Base-by-base conservation (phyloP, 768 basidiomycete species). In the Amylocystis lapponica region DNA sequence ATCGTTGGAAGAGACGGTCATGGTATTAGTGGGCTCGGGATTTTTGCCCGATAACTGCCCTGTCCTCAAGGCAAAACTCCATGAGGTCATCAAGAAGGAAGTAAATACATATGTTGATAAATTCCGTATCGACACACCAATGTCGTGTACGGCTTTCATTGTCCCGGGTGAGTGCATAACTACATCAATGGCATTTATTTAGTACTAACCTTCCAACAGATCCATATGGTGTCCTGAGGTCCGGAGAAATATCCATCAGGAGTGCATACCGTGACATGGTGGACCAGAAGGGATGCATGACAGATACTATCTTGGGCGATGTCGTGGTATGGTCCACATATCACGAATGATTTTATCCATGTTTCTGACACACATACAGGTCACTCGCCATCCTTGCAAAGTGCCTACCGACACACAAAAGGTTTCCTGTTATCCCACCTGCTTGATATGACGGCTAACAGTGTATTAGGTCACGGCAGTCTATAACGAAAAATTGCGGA, bases 301-400 rank as follows among this genome's bases (percentile, higher is more conserved):
- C 71, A 0, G 75, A 83, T 46, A 65, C 74, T 13, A 53, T 81
- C 2, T 34, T 72, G 13, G 81, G 83, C 0, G 74, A 79, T 50
- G 76, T 82, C 9, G 56, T 86, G 47, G 76, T 78, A 48, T 47
- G 67, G n/a, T n/a, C n/a, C n/a, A n/a, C n/a, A n/a, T n/a, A n/a
- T n/a, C n/a, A n/a, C n/a, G n/a, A n/a, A n/a, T n/a, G n/a, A n/a
- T n/a, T n/a, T n/a, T n/a, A n/a, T n/a, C n/a, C n/a, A n/a, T n/a
- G n/a, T n/a, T n/a, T n/a, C n/a, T n/a, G n/a, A n/a, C n/a, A n/a
- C 30, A 11, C 13, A 2, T 25, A 5, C 45, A 79, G 78, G 61
- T 85, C 10, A 78, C 78, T 2, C 64, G 82, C 19, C 70, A 79
- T 56, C 83, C 83, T n/a, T 85, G 83, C 60, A 83, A 82, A 48